These are phyloP conservation scores for Umbelopsis isabellina DNA, from an alignment of 192 early-diverging fungal species.

Conservation along the genomic window DNA sequence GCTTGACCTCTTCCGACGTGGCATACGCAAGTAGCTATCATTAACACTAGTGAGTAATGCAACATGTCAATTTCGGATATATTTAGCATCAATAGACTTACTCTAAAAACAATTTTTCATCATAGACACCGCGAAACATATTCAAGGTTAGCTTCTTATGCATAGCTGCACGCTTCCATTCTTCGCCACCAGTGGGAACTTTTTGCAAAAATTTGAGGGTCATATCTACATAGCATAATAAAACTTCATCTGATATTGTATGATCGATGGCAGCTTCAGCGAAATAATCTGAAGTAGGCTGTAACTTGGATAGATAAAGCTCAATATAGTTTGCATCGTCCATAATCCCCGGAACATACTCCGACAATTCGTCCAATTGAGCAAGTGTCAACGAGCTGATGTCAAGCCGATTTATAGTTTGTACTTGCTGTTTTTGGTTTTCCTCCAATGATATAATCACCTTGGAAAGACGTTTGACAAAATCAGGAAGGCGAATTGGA, in stretches of 20 bases:
- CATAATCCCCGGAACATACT: not conserved
- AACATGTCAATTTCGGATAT: too few species aligned
- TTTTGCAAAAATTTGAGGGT: not conserved
- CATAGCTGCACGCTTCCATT: slow-evolving; percentile 12
- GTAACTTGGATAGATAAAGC: slow-evolving; percentile 4
- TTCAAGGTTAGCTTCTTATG: slow-evolving; percentile 8
- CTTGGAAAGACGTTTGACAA: slow-evolving; percentile 15
- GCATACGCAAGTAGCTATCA: not conserved
- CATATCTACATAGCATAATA: not conserved
- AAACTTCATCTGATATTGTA: not conserved
- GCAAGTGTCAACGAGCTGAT: not conserved
- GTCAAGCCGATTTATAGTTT: slow-evolving; percentile 1
- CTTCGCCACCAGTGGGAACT: not conserved
- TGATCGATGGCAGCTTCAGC: not conserved
- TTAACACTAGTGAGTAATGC: too few species aligned
- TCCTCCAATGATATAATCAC: not conserved
- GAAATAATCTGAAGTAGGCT: not conserved
- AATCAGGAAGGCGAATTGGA: not conserved
- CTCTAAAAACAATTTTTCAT: not conserved
- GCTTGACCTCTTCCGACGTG: not conserved
- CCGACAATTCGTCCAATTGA: slow-evolving; percentile 1
- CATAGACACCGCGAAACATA: not conserved
- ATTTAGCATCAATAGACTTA: not conserved
- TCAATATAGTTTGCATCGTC: slow-evolving; percentile 1
- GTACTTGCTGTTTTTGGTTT: not conserved